Percentiles rank a stretch among this genome's conserved stretches.
Conservation (phyloP, 1,284 basidiomycete genomes). For the Sparassis latifolia region DNA sequence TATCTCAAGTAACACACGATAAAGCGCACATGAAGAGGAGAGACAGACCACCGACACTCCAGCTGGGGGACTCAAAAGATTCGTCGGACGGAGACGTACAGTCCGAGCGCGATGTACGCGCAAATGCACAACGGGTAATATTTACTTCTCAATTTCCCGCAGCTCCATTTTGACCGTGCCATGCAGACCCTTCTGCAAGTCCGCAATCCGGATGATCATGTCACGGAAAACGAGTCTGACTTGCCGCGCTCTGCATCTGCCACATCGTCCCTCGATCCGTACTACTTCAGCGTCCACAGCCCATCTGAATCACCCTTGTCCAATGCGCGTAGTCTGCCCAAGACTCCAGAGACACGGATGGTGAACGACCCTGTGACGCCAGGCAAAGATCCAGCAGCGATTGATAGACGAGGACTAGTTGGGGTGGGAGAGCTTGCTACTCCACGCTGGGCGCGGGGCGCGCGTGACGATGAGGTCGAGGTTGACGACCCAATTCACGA, state of each 20-base stretch:
- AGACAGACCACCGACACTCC: slow-evolving; percentile 32
- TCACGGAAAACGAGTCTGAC: slow-evolving; percentile 26
- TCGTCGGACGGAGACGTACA: slow-evolving; percentile 20
- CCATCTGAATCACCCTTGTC: slow-evolving; percentile 58
- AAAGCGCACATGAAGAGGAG: slow-evolving; percentile 27
- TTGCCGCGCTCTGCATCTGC: slow-evolving; percentile 52
- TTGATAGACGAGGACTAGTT: slow-evolving; percentile 84
- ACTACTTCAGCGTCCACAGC: slow-evolving; percentile 69
- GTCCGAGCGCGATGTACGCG: slow-evolving; percentile 21
- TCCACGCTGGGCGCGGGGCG: slow-evolving; percentile 76
- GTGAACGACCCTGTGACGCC: slow-evolving; percentile 59
- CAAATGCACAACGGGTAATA: slow-evolving; percentile 20
- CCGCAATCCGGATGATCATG: slow-evolving; percentile 26
- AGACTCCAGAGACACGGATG: slow-evolving; percentile 37
- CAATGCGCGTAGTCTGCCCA: slow-evolving; percentile 25
- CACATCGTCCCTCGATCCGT: slow-evolving; percentile 75
- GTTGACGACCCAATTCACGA: slow-evolving; percentile 33
- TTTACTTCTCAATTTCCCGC: background rate
- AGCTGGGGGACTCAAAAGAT: slow-evolving; percentile 21
- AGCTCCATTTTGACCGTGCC: background rate
- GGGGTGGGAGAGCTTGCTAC: slow-evolving; percentile 97
- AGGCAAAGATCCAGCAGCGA: slow-evolving; percentile 71
- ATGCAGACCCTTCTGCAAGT: slow-evolving; percentile 34
- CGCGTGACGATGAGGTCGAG: slow-evolving; percentile 28
- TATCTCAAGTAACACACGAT: slow-evolving; percentile 24